Base-by-base conservation (phyloP, 2,329 filamentous ascomycete genomes). In the Chrysoporthe puriensis region DNA sequence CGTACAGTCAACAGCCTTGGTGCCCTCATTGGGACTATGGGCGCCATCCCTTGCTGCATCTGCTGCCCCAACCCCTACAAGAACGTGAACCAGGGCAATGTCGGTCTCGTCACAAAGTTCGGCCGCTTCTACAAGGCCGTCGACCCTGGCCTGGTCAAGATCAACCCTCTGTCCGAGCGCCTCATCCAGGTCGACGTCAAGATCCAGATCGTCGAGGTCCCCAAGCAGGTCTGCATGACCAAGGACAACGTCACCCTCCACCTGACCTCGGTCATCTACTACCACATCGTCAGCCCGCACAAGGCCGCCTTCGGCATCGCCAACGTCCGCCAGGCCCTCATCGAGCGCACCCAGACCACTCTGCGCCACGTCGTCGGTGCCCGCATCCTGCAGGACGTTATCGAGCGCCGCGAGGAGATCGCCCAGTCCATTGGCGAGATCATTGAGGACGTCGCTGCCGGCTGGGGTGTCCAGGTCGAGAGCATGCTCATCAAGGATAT, bases 401-500 rank as follows among this genome's bases (percentile, higher is more conserved):
- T 99, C 74, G 96, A 99, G 84, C 94, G 96, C 68, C 93, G 96
- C 68, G 96, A 99, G 82, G 96, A 99, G 81, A 91, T 99, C 73
- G 96, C 96, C 1, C 90, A 94, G 81, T 96, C 91, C 67, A 98
- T 98, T 71, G 90, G 93, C 71, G 95, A 97, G 80, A 98, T 98
- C 74, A 98, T 99, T 74, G 96, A 98, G 77, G 94, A 97, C 73
- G 96, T 97, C 1, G 95, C 96, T 6, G 84, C 88, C 13, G 93
- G 93, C 70, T 99, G 96, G 96, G 96, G 96, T 81, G 95, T 97
- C 8, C 89, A 93, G 76, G 96, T 98, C 68, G 96, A 98, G 85
- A 94, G 91, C 76, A 99, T 99, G 95, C 89, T 99, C 73, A 95
- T 99, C 87, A 98, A 99, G 83, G 96, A 99, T 80, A 97, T 99